Conservation (phyloP, 2,329 filamentous ascomycete genomes). For the Colletotrichum lupini region DNA sequence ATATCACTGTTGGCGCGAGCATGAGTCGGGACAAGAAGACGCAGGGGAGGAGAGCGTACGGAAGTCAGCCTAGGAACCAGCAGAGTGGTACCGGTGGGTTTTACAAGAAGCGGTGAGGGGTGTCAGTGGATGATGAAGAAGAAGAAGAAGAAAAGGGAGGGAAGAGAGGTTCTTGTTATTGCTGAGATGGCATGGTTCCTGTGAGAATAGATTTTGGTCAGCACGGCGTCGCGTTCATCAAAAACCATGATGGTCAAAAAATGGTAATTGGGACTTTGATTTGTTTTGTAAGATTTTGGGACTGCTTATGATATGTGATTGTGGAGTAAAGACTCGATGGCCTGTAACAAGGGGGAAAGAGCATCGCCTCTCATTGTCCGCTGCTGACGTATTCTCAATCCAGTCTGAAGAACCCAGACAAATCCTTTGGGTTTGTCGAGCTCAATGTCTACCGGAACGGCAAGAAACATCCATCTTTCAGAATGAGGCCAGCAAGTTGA, state of each 20-base stretch:
- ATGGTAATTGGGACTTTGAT: conserved; percentile 25
- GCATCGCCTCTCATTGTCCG: neutral
- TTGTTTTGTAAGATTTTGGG: neutral
- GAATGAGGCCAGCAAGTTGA: neutral
- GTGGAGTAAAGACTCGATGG: neutral
- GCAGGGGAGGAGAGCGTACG: conserved; percentile 75
- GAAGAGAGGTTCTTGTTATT: neutral
- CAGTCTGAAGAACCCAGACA: neutral
- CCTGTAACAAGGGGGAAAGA: neutral
- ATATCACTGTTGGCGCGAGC: conserved; percentile 84
- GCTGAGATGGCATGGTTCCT: conserved; percentile 3
- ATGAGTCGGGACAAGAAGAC: conserved; percentile 79
- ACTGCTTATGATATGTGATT: neutral
- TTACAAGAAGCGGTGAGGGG: conserved; percentile 47
- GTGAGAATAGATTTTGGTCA: conserved; percentile 13
- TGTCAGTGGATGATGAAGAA: neutral
- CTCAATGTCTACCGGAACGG: neutral
- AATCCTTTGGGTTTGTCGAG: neutral
- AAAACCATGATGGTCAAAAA: conserved; percentile 18
- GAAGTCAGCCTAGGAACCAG: conserved; percentile 78
- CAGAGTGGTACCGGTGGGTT: conserved; percentile 18
- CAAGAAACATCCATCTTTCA: neutral
- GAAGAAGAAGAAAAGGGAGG: neutral
- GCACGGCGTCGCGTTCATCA: conserved; percentile 30
- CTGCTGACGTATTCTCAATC: neutral